These are phyloP conservation scores for Eutypella sp. DNA, from an alignment of 2,329 filamentous ascomycete species.

Conservation along the genomic window DNA sequence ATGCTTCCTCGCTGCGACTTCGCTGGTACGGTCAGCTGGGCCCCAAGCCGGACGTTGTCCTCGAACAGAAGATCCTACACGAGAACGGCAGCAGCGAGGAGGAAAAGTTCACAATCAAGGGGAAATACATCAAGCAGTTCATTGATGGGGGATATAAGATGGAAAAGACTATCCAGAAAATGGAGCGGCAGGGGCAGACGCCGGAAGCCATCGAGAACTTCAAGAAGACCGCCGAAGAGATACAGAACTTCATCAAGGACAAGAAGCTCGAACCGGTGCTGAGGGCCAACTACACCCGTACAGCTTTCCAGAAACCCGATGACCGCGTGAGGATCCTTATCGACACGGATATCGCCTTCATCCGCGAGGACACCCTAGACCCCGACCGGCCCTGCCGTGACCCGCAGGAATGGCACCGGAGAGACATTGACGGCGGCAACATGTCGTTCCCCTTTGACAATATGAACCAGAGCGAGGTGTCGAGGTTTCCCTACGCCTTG, in stretches of 20 bases:
- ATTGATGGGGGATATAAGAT: slow-evolving; percentile 83
- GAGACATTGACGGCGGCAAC: slow-evolving; percentile 76
- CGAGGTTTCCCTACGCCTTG: slow-evolving; percentile 82
- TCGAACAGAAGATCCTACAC: slow-evolving; percentile 86
- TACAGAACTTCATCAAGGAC: slow-evolving; percentile 75
- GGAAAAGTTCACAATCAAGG: slow-evolving; percentile 78
- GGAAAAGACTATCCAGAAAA: slow-evolving; percentile 85
- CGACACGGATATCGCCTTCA: slow-evolving; percentile 87
- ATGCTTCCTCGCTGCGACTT: slow-evolving; percentile 78
- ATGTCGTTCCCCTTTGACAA: slow-evolving; percentile 85
- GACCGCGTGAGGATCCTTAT: slow-evolving; percentile 87
- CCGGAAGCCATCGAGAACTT: slow-evolving; percentile 63
- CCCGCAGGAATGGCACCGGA: slow-evolving; percentile 82
- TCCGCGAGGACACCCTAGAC: slow-evolving; percentile 74
- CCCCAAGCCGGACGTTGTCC: slow-evolving; percentile 70
- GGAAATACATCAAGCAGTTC: slow-evolving; percentile 87
- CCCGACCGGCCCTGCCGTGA: slow-evolving; percentile 80
- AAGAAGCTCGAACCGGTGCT: slow-evolving; percentile 78
- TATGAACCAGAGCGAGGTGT: slow-evolving; percentile 87
- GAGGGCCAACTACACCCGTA: slow-evolving; percentile 88
- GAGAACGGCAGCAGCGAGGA: slow-evolving; percentile 75
- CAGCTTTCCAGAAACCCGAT: slow-evolving; percentile 95
- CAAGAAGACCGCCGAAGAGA: slow-evolving; percentile 65
- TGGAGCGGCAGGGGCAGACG: slow-evolving; percentile 70
- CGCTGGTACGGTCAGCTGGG: slow-evolving; percentile 87